These are phyloP conservation scores for Patellifolia procumbens DNA, from an alignment of 179 eudicot genomes.

Conservation along the genomic window DNA sequence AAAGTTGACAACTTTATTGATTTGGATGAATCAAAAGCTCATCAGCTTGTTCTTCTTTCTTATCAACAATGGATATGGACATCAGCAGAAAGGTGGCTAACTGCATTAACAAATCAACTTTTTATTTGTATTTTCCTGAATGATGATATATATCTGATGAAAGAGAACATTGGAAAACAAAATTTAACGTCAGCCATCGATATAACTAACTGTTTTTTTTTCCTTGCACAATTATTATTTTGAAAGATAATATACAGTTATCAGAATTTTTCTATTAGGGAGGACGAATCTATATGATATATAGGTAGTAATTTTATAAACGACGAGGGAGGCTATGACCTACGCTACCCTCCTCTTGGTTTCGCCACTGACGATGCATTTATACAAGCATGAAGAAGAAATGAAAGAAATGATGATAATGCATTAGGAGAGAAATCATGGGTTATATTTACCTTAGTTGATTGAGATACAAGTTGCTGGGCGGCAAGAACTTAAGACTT, in stretches of 20 bases:
- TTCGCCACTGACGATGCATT: too few relatives aligned
- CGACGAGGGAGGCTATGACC: too few relatives aligned
- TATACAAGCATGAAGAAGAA: constrained; percentile 1
- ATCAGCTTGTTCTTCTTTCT: not conserved
- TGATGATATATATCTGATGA: constrained; percentile 3
- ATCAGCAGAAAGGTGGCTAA: constrained; percentile 19
- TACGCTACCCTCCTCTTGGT: too few relatives aligned
- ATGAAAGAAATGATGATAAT: not conserved
- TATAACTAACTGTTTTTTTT: constrained; percentile 1
- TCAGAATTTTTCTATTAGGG: too few relatives aligned
- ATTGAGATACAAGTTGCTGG: not conserved
- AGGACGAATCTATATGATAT: too few relatives aligned
- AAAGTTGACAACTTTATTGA: constrained; percentile 15
- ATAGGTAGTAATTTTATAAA: too few relatives aligned
- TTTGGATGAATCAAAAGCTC: constrained; percentile 11
- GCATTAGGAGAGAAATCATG: not conserved
- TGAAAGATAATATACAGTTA: too few relatives aligned
- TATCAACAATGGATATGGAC: constrained; percentile 11
- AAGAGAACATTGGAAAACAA: constrained; percentile 22
- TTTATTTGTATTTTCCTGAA: not conserved
- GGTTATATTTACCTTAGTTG: not conserved
- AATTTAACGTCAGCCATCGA: constrained; percentile 32
- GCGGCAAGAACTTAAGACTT: not conserved
- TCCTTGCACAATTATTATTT: not conserved
- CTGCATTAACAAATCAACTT: constrained; percentile 25